phyloP scores from a whole-genome alignment of 352 stramenopile genomes.

The Phytophthora pinifolia region DNA sequence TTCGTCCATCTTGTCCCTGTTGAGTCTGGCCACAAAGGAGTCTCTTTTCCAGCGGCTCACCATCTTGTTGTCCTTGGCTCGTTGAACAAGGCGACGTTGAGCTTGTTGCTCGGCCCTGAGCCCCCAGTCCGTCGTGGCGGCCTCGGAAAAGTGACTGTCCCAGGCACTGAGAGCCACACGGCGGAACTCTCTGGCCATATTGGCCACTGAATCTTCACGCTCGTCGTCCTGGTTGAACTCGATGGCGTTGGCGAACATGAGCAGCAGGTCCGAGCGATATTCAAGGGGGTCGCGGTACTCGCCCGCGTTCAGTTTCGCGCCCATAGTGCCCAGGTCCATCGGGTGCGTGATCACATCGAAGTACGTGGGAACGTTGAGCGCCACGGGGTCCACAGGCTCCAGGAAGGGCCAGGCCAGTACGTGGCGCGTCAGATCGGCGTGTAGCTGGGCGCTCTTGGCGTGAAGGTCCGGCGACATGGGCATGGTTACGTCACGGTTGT shows the following conservation, averaged over 20 bases:
- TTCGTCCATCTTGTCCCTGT: conserved; percentile 74
- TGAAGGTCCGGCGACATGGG: conserved; percentile 48
- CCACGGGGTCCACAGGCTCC: conserved; percentile 94
- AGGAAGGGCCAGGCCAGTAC: conserved; percentile 88
- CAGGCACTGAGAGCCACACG: conserved; percentile 44
- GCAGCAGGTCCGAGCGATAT: conserved; percentile 70
- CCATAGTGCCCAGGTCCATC: conserved; percentile 98
- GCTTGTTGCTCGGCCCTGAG: conserved; percentile 52
- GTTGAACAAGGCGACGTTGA: conserved; percentile 52
- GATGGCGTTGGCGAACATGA: conserved; percentile 88
- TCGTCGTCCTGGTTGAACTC: conserved; percentile 86
- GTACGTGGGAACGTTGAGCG: conserved; percentile 93
- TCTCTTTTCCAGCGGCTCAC: conserved; percentile 66
- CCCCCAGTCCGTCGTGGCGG: conserved; percentile 65
- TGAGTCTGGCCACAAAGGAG: conserved; percentile 81
- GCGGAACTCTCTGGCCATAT: conserved; percentile 70
- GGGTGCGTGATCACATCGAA: conserved; percentile 93
- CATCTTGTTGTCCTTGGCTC: conserved; percentile 51
- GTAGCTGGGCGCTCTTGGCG: conserved; percentile 56
- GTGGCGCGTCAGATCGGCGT: conserved; percentile 65
- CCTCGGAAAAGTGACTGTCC: conserved; percentile 65
- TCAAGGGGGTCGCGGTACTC: conserved; percentile 56
- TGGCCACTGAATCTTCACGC: conserved; percentile 69
- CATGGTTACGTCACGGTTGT: background rate
- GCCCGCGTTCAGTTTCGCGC: conserved; percentile 61